A percentile compares a stretch with the other conserved stretches of the same genome.
Evolutionary conservation across 257 asterid genomes (phyloP).

Genomic region (Solanum rostratum): DNA sequence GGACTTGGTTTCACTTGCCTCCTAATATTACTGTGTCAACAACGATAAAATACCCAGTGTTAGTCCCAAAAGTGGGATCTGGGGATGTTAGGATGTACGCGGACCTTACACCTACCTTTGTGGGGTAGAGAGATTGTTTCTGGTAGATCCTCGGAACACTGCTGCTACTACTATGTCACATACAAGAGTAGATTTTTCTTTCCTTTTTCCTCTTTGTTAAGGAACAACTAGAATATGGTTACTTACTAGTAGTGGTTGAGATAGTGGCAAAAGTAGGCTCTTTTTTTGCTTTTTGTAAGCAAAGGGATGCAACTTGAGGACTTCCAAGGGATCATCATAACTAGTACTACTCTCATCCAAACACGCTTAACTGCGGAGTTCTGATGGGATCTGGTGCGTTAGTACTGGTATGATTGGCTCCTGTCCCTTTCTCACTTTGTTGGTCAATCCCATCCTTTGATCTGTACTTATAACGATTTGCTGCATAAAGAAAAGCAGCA

Average conservation of each 20-base stretch:
- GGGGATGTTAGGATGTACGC: not conserved
- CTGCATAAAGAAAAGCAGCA: slow-evolving; percentile 63
- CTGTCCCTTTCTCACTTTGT: not conserved
- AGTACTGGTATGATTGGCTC: not conserved
- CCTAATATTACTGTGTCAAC: not conserved
- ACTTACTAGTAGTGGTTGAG: not conserved
- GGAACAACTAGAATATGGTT: not conserved
- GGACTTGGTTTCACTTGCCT: not conserved
- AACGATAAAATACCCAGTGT: not conserved
- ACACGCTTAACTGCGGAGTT: not conserved
- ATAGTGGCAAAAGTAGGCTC: not conserved
- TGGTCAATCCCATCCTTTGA: slow-evolving; percentile 31
- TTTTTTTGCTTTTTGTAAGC: not conserved
- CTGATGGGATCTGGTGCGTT: not conserved
- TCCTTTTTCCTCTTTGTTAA: not conserved
- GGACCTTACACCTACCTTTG: not conserved
- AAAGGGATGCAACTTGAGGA: not conserved
- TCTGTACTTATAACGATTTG: slow-evolving; percentile 68
- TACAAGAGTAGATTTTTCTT: not conserved
- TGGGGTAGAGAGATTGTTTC: not conserved
- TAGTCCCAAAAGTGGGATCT: not conserved
- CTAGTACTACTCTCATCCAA: not conserved
- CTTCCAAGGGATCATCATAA: not conserved
- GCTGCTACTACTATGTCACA: not conserved
- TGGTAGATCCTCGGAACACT: not conserved